phyloP scores from a whole-genome alignment of 2,329 filamentous ascomycete species.

The Pseudocercospora pini-densiflorae region DNA sequence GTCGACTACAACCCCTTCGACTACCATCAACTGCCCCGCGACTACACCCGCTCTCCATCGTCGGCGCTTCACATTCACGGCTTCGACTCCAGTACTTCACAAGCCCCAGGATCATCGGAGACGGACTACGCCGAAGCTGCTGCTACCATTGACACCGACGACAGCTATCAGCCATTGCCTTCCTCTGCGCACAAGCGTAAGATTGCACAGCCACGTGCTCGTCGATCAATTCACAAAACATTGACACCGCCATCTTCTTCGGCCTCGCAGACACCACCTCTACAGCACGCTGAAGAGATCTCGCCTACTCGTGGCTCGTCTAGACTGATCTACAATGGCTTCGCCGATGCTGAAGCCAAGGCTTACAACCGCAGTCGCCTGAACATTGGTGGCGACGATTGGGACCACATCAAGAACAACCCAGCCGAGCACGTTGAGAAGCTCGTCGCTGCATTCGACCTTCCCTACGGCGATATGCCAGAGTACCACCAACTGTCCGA shows the following conservation, averaged over 20 bases:
- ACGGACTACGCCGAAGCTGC: background rate
- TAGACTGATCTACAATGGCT: conserved; percentile 17
- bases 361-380: conserved; percentile 15
- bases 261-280: conserved; percentile 7
- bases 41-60: background rate
- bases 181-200: conserved; percentile 19
- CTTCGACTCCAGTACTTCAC: background rate
- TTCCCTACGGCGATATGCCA: conserved; percentile 9
- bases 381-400: conserved; percentile 21
- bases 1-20: background rate
- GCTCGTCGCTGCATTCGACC: conserved; percentile 19
- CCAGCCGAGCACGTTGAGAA: conserved; percentile 14
- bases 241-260: conserved; percentile 1
- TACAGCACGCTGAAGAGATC: background rate
- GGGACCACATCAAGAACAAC: conserved; percentile 13
- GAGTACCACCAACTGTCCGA: conserved; percentile 13
- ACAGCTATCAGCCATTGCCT: background rate
- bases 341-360: conserved; percentile 19
- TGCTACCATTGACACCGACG: background rate
- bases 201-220: conserved; percentile 13
- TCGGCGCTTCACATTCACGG: background rate
- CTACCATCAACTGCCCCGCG: background rate
- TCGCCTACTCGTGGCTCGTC: conserved; percentile 1
- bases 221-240: background rate
- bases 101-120: background rate